Evolutionary conservation across 306 rosid genomes (phyloP), one percentile per base, ranked within the genome.

Genomic region (Rubus parviflorus): DNA sequence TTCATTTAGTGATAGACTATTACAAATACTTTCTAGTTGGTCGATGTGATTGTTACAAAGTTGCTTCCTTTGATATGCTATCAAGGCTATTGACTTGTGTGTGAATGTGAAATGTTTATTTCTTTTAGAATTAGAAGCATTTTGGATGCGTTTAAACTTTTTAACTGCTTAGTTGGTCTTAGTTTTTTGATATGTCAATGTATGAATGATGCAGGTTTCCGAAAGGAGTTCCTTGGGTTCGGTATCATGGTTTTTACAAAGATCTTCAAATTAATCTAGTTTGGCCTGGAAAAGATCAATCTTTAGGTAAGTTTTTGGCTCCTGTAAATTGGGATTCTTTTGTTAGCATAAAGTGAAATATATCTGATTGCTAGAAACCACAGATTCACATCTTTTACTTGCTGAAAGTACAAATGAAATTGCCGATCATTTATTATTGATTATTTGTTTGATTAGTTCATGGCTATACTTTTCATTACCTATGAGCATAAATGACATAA

Each of bases 211-310:
- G 80, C 79, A 92, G 97, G 83, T 92, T 92, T 84, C 97, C 96
- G 0, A 51, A 80, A 51, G 93, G 94, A 49, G 91, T 87, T 63
- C 96, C 97, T 30, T 92, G 97, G 99, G 87, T 95, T 22, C 92
- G 90, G 25, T 92, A 88, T 86, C 73, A 62, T 52, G 97, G 97
- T 9, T 69, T 72, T 76, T 95, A 87, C 89, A 89, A 87, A 77
- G 85, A 85, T 85, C 93, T 89, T 56, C 70, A 80, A 56, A 79
- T 94, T 43, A 90, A 80, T 89, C 70, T 92, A 70, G 78, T 94
- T 83, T 90, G 96, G 97, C 94, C 96, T 0, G 99, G 99, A 58
- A 90, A 92, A 80, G 97, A 95, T 92, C 80, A 80, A 25, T 19
- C 83, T 53, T 83, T 87, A 68, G 97, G 97, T 92, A 75, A 80